Evolutionary conservation across 2,329 filamentous ascomycete genomes (phyloP).

Genomic region (Tolypocladium sp.): DNA sequence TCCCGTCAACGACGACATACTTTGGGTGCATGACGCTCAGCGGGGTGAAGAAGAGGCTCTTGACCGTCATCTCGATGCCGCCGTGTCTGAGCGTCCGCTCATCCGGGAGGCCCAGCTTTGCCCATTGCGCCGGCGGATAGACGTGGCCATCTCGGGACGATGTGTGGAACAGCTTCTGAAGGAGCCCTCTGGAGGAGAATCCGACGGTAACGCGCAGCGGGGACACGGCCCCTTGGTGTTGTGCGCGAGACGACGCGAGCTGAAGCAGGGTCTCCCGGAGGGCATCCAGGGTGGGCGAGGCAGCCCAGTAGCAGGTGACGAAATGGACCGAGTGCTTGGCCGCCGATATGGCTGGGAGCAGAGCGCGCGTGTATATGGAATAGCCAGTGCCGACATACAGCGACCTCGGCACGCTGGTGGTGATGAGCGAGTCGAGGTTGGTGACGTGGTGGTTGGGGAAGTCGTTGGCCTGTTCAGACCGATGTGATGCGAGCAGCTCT

Average conservation of each 20-base stretch:
- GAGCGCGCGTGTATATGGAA: slow-evolving; percentile 41
- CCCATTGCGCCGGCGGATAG: slow-evolving; percentile 54
- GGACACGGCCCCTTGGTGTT: slow-evolving; percentile 11
- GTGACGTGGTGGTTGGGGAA: slow-evolving; percentile 39
- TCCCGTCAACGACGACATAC: slow-evolving; percentile 64
- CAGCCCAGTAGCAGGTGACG: slow-evolving; percentile 77
- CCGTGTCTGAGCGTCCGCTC: slow-evolving; percentile 39
- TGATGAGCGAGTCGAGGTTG: slow-evolving; percentile 36
- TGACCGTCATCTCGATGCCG: slow-evolving; percentile 60
- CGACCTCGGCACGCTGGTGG: slow-evolving; percentile 33
- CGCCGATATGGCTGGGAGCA: slow-evolving; percentile 51
- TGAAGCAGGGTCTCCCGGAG: slow-evolving; percentile 48
- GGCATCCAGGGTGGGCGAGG: slow-evolving; percentile 49
- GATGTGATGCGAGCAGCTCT: slow-evolving; percentile 19
- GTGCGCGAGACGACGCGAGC: slow-evolving; percentile 40
- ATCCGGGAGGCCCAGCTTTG: slow-evolving; percentile 54
- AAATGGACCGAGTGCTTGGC: slow-evolving; percentile 61
- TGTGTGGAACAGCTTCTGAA: slow-evolving; percentile 69
- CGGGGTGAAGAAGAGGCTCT: slow-evolving; percentile 70
- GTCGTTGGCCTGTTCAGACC: slow-evolving; percentile 26
- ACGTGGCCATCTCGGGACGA: slow-evolving; percentile 50
- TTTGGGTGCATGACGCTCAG: slow-evolving; percentile 87
- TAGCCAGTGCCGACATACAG: slow-evolving; percentile 50
- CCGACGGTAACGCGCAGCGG: slow-evolving; percentile 58
- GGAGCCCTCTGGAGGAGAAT: slow-evolving; percentile 63